Percentiles rank a stretch among this genome's conserved stretches.
phyloP scores from a whole-genome alignment of 768 basidiomycete genomes.

The Boletus pseudo-olivaceus region DNA sequence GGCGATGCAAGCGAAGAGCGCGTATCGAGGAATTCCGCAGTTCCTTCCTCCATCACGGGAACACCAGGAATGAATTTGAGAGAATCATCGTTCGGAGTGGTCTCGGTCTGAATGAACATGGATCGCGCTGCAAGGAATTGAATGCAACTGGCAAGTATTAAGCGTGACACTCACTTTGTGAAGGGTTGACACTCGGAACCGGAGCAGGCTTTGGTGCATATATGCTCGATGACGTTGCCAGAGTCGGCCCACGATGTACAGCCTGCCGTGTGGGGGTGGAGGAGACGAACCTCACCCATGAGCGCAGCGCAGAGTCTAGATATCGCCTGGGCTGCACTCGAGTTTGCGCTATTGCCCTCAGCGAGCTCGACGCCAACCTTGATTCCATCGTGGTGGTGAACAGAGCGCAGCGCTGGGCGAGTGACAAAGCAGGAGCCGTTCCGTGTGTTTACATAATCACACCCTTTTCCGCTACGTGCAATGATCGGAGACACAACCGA shows the following conservation, averaged over 20 bases:
- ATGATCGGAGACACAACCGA: slow-evolving; percentile 3
- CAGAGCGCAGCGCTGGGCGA: background rate
- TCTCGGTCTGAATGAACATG: slow-evolving; percentile 99
- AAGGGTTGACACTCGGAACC: slow-evolving; percentile 12
- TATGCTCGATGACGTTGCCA: slow-evolving; percentile 34
- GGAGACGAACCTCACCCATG: slow-evolving; percentile 24
- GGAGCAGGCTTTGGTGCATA: slow-evolving; percentile 9
- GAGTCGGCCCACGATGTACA: slow-evolving; percentile 31
- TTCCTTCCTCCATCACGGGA: slow-evolving; percentile 82
- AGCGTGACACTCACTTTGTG: slow-evolving; percentile 33
- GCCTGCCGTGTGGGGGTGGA: slow-evolving; percentile 16
- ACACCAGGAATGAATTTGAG: slow-evolving; percentile 97
- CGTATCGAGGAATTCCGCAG: slow-evolving; percentile 92
- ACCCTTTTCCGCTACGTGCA: background rate
- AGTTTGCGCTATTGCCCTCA: slow-evolving; percentile 9
- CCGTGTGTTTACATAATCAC: slow-evolving; percentile 21
- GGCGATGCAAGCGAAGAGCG: slow-evolving; percentile 85
- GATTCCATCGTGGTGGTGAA: slow-evolving; percentile 20
- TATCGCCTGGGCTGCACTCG: slow-evolving; percentile 4
- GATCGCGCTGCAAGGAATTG: slow-evolving; percentile 52
- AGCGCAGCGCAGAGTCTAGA: slow-evolving; percentile 12
- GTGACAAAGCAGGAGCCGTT: background rate
- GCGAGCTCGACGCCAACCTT: slow-evolving; percentile 12
- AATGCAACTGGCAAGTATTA: background rate
- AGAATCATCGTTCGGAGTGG: slow-evolving; percentile 95